Percentiles rank a stretch among this genome's conserved stretches.
phyloP scores from a whole-genome alignment of 345 rosid genomes.

The sweet orange (Citrus sinensis) region DVS_A1.0 CM039164.1:23171001-23171500 shows the following conservation, averaged over 20 bases:
- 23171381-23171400: conserved; percentile 18
- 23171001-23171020: neutral
- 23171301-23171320: conserved; percentile 14
- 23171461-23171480: conserved; percentile 19
- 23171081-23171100: neutral
- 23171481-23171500: conserved; percentile 26
- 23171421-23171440: conserved; percentile 22
- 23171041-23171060: neutral
- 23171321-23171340: conserved; percentile 7
- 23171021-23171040: neutral
- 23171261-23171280: conserved; percentile 20
- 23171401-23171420: conserved; percentile 21
- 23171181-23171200: neutral
- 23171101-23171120: neutral
- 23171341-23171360: conserved; percentile 12
- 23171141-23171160: neutral
- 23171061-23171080: neutral
- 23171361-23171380: conserved; percentile 22
- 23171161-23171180: neutral
- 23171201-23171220: neutral
- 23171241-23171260: conserved; percentile 21
- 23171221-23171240: neutral
- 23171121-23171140: neutral
- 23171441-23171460: conserved; percentile 25
- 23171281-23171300: conserved; percentile 14